Conservation (phyloP, 2,329 filamentous ascomycete species). For the Claviceps sp. region DNA sequence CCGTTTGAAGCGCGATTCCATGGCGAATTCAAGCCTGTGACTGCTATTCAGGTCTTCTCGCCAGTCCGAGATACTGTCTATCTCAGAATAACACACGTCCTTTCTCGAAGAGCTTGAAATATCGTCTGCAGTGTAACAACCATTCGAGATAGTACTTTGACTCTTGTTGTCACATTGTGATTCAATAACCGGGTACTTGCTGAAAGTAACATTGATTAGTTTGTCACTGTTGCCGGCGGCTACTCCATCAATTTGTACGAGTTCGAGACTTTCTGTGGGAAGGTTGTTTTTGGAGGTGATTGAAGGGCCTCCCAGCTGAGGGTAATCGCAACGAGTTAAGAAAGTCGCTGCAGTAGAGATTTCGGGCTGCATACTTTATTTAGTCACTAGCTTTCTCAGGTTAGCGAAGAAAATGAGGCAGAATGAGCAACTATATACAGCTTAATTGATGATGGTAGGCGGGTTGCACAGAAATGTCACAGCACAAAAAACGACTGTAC, state of each 20-base stretch:
- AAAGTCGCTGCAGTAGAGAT: background rate
- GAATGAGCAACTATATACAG: background rate
- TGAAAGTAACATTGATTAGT: no score
- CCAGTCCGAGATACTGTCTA: background rate
- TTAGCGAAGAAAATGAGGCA: background rate
- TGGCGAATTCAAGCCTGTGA: background rate
- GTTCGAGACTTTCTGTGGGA: background rate
- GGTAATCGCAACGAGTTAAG: background rate
- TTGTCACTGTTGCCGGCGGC: background rate
- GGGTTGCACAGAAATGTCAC: background rate
- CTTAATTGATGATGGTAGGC: background rate
- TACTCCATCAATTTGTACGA: background rate
- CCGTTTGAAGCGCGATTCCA: no score
- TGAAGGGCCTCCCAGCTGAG: background rate
- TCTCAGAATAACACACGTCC: background rate
- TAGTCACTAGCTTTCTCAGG: background rate
- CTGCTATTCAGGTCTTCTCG: background rate
- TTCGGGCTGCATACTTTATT: background rate
- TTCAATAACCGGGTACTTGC: background rate
- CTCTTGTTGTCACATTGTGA: no score
- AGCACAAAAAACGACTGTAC: no score
- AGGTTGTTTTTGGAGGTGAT: background rate
- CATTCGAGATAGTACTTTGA: background rate
- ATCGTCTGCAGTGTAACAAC: background rate
- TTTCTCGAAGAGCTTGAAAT: background rate